A percentile compares a stretch with the other conserved stretches of the same genome.
These are phyloP conservation scores for Phytophthora brassicae DNA, from an alignment of 352 stramenopile genomes.

Conservation along the genomic window DNA sequence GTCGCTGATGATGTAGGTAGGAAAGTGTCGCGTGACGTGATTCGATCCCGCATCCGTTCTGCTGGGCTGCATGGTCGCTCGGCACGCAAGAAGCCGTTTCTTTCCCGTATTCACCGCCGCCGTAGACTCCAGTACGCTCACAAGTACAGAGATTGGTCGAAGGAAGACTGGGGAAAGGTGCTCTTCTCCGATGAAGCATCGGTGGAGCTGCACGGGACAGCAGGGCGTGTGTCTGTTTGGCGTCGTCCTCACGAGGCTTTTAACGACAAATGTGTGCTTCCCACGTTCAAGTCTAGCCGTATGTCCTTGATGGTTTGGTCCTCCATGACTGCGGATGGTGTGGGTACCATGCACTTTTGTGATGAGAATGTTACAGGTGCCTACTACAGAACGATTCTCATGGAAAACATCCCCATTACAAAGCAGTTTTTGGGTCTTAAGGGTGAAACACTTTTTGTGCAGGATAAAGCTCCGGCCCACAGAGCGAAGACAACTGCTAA, in stretches of 20 bases:
- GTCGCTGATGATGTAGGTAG: background rate
- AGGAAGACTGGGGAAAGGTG: too few species aligned
- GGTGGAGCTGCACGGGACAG: too few species aligned
- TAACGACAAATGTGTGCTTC: background rate
- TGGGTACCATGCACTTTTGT: background rate
- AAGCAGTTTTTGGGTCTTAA: background rate
- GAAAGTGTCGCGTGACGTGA: background rate
- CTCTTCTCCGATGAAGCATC: too few species aligned
- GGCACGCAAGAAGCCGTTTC: background rate
- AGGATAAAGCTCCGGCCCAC: background rate
- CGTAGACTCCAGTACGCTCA: too few species aligned
- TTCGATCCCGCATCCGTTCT: background rate
- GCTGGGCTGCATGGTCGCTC: background rate
- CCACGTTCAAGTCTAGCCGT: background rate
- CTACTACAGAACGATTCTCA: background rate
- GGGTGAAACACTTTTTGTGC: background rate
- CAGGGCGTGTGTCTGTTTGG: too few species aligned
- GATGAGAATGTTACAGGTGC: background rate
- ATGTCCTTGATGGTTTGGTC: background rate
- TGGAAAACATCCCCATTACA: background rate
- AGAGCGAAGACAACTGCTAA: background rate
- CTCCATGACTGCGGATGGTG: background rate
- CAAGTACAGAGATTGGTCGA: too few species aligned
- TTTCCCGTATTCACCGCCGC: too few species aligned
- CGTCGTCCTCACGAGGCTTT: too few species aligned